These are phyloP conservation scores for Aegle marmelos DNA, from an alignment of 345 rosid species.

Conservation along the genomic window DNA sequence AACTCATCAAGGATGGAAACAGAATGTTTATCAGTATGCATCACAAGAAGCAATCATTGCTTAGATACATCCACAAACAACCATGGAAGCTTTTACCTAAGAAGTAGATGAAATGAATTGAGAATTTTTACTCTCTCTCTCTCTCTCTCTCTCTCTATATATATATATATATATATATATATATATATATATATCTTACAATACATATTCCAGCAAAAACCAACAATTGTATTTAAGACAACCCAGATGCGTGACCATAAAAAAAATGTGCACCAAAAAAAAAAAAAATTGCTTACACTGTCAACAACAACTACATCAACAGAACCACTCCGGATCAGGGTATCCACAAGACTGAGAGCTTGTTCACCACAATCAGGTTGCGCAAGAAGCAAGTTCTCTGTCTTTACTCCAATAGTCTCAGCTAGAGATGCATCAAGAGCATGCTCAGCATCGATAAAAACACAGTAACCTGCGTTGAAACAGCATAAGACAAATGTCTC, in stretches of 20 bases:
- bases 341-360: conserved; percentile 95
- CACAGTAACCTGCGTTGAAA: conserved; percentile 66
- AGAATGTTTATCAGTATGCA: background rate
- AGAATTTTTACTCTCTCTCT: too few species aligned
- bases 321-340: conserved; percentile 86
- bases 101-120: background rate
- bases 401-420: conserved; percentile 81
- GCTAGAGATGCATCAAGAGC: conserved; percentile 94
- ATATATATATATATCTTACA: background rate
- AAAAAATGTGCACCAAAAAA: conserved; percentile 8
- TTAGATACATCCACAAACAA: background rate
- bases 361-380: conserved; percentile 99
- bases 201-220: background rate
- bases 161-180: background rate
- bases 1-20: background rate
- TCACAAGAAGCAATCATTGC: background rate
- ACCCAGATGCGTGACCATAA: background rate
- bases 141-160: too few species aligned
- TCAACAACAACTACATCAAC: conserved; percentile 96
- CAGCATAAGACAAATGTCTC: conserved; percentile 8
- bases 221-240: background rate
- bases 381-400: conserved; percentile 86
- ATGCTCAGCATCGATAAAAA: conserved; percentile 97
- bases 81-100: background rate
- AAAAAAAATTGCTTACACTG: conserved; percentile 66